Evolutionary conservation across 2,329 filamentous ascomycete genomes (phyloP), one percentile per base, ranked within the genome.

Genomic region (Aspergillus brasiliensis): DNA sequence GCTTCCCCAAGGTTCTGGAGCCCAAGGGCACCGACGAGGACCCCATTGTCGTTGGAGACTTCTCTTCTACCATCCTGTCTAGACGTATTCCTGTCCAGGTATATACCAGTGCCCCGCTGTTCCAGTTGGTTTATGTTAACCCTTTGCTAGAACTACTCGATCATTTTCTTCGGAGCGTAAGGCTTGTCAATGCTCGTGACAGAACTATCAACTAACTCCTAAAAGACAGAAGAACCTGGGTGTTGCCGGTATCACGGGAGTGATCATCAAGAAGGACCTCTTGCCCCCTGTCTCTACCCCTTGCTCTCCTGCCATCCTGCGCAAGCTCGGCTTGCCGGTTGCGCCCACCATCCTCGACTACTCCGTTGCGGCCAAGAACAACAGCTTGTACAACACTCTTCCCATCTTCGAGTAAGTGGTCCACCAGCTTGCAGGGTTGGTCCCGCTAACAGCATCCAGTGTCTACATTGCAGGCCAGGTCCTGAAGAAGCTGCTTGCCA

Each of bases 331-430:
- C 54, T 65, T 80, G 3, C 78, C 77, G 10, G 52, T 67, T 49
- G 73, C 74, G 0, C 92, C 94, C 2, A 85, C 91, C 17, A 85
- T 97, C 46, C 81, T 98, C 51, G 86, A 91, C 65, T 98, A 94
- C 72, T 88, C 92, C 63, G 92, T 86, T 0, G 89, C 95, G 66
- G 89, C 91, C 42, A 96, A 96, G 82, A 96, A 96, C 80, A 95
- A 96, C 80, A 95, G 90, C 68, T 83, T 98, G 27, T 98, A 98
- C 81, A 98, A 98, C 78, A 98, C 94, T 0, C 81, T 98, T 10
- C 93, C 91, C 70, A 96, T 98, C 71, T 97, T 98, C 64, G 66
- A 68, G 66, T 68, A 53, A 37, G 66, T 56, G 11, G 17, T 42
- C 8, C 10, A 17, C 23, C 10, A 31, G n/a, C 15, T 8, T 19